Evolutionary conservation across 495 filamentous ascomycete species (phyloP).

Genomic region (Annulohypoxylon nitens): DNA sequence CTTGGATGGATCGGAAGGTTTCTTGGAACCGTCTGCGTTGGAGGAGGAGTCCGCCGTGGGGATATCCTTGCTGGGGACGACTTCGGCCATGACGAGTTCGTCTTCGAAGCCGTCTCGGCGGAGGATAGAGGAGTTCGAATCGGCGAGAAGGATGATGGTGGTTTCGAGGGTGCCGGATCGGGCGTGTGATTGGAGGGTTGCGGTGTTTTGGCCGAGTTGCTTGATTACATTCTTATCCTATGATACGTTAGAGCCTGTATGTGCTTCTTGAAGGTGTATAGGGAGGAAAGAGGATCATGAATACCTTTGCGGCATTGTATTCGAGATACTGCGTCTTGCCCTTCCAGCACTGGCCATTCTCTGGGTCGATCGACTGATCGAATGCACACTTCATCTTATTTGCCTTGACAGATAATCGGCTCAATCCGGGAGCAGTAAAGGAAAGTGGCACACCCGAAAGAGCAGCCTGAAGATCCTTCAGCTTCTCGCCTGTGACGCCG

Average conservation of each 20-base stretch:
- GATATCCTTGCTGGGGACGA: conserved; percentile 35
- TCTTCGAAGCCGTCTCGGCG: conserved; percentile 49
- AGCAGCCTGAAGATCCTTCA: conserved; percentile 49
- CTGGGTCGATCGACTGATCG: conserved; percentile 57
- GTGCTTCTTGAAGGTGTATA: not conserved
- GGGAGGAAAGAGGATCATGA: not conserved
- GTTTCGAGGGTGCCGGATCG: conserved; percentile 58
- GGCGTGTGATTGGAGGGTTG: conserved; percentile 53
- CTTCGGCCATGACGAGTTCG: conserved; percentile 53
- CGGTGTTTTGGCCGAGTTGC: conserved; percentile 51
- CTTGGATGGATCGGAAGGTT: conserved; percentile 34
- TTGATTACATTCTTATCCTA: conserved; percentile 52
- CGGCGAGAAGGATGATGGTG: conserved; percentile 58
- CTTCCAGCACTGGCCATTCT: conserved; percentile 60
- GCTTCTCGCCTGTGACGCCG: conserved; percentile 55
- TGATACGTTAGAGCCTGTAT: not conserved
- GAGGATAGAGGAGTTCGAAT: conserved; percentile 50
- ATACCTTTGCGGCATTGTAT: conserved; percentile 59
- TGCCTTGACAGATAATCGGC: conserved; percentile 53
- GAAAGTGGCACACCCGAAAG: conserved; percentile 53
- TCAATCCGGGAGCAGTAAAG: conserved; percentile 58
- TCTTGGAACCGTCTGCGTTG: conserved; percentile 8
- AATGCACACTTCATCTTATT: conserved; percentile 56
- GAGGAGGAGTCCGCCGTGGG: conserved; percentile 43
- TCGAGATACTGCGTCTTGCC: conserved; percentile 59